phyloP scores from a whole-genome alignment of 768 basidiomycete species.

The Obba rivulosa region DNA sequence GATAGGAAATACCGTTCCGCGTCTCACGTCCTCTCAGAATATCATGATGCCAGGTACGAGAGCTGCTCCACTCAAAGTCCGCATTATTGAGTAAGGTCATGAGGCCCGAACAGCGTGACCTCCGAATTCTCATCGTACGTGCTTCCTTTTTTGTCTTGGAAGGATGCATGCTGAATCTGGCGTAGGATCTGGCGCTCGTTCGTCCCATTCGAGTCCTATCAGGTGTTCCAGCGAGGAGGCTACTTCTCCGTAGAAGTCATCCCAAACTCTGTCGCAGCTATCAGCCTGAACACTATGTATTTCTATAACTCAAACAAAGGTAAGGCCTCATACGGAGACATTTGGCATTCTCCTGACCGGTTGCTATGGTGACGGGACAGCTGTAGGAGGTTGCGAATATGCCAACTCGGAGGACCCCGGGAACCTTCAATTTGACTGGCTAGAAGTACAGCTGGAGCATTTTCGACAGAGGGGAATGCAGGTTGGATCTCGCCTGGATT shows the following conservation, averaged over 20 bases:
- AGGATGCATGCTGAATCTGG: neutral
- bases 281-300: slow-evolving; percentile 87
- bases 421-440: slow-evolving; percentile 84
- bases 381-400: slow-evolving; percentile 69
- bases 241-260: slow-evolving; percentile 82
- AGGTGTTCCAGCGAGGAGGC: slow-evolving; percentile 84
- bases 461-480: slow-evolving; percentile 72
- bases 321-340: slow-evolving; percentile 22
- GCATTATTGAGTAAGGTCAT: neutral
- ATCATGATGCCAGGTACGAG: slow-evolving; percentile 56
- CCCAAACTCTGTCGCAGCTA: slow-evolving; percentile 65
- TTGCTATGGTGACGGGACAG: slow-evolving; percentile 34
- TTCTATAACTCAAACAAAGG: slow-evolving; percentile 90
- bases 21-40: slow-evolving; percentile 36
- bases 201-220: slow-evolving; percentile 72
- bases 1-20: no score
- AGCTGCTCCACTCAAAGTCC: slow-evolving; percentile 2
- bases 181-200: slow-evolving; percentile 74
- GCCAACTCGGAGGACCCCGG: slow-evolving; percentile 73
- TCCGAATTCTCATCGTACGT: slow-evolving; percentile 65
- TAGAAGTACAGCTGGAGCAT: slow-evolving; percentile 73
- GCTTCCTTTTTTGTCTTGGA: slow-evolving; percentile 3
- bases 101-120: slow-evolving; percentile 66
- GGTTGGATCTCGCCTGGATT: slow-evolving; percentile 29
- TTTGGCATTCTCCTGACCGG: slow-evolving; percentile 12